Evolutionary conservation across 768 basidiomycete genomes (phyloP), one percentile per base, ranked within the genome.

Genomic region (Lentinula guzmanii): DNA sequence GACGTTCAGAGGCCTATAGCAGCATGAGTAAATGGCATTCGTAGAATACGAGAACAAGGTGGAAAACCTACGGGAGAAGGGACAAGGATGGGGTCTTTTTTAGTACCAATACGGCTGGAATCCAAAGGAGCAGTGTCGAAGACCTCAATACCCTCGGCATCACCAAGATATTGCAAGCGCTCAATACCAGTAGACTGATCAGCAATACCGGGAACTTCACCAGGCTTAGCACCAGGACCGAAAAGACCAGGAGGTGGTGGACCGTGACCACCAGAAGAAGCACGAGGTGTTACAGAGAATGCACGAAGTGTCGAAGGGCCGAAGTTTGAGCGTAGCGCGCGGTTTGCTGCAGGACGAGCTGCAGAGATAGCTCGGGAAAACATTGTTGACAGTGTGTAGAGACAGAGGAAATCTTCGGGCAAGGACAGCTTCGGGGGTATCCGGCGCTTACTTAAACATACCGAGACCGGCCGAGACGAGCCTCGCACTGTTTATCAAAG

Each of bases 151-250:
- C 95, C 95, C 74, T 93, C 86, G 69, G 94, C 77, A 64, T 93
- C 88, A 70, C 90, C 94, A 58, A 98, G 77, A 53, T 97, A 78
- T 76, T 99, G 93, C 70, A 97, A 86, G 75, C 96, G 93, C 75
- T 98, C 95, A 60, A 98, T 80, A 85, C 96, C 96, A 67, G 96
- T 99, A 15, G 95, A 86, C 76, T 99, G 96, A 65, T 91, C 84
- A 65, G 87, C 80, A 75, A 93, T 91, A 62, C 90, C 90, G 58
- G 94, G 87, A 65, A 93, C 84, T 67, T 86, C 81, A 56, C 91
- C 89, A 34, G 84, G 61, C 71, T 89, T 86, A 69, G 82, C 84
- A 71, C 92, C 92, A 55, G 82, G 69, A 64, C 92, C 91, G 65
- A 78, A 88, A 65, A 93, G 76, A 60, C 82, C 77, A 53, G 91